These are phyloP conservation scores for Tolypocladium guangdongense DNA, from an alignment of 2,329 filamentous ascomycete species.

Conservation along the genomic window DNA sequence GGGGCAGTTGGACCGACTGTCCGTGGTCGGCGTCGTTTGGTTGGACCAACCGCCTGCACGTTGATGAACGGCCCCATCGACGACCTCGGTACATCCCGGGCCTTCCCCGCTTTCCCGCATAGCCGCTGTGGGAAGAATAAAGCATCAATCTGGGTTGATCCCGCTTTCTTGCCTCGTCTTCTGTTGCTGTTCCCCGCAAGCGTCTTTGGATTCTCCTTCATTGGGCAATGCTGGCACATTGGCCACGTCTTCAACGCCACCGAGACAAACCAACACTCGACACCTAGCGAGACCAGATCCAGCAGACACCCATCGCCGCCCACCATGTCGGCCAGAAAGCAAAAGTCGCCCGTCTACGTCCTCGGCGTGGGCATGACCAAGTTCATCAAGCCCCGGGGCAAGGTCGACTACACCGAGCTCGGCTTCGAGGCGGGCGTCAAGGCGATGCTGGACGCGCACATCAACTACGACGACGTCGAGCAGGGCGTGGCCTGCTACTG, in stretches of 20 bases:
- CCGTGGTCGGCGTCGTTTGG: no score
- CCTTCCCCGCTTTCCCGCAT: background rate
- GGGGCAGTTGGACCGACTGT: background rate
- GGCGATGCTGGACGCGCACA: constrained; percentile 73
- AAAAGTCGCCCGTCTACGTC: constrained; percentile 60
- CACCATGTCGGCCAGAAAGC: constrained; percentile 30
- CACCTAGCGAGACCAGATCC: no score
- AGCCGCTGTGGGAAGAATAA: background rate
- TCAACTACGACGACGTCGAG: constrained; percentile 94
- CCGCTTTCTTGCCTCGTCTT: background rate
- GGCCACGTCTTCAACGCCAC: no score
- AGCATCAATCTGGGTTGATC: background rate
- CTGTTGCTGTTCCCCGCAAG: background rate
- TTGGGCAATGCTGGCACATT: no score
- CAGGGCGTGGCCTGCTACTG: constrained; percentile 96
- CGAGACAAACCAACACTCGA: background rate
- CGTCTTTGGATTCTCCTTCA: no score
- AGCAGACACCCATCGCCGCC: no score
- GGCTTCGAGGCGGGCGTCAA: constrained; percentile 89
- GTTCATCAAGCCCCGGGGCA: constrained; percentile 93
- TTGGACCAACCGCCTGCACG: no score
- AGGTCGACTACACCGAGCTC: constrained; percentile 89
- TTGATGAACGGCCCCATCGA: no score
- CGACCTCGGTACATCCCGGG: constrained; percentile 15
- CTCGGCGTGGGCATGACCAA: constrained; percentile 98